Conservation (phyloP, 495 filamentous ascomycete genomes). For the Penicillium paradoxum region DNA sequence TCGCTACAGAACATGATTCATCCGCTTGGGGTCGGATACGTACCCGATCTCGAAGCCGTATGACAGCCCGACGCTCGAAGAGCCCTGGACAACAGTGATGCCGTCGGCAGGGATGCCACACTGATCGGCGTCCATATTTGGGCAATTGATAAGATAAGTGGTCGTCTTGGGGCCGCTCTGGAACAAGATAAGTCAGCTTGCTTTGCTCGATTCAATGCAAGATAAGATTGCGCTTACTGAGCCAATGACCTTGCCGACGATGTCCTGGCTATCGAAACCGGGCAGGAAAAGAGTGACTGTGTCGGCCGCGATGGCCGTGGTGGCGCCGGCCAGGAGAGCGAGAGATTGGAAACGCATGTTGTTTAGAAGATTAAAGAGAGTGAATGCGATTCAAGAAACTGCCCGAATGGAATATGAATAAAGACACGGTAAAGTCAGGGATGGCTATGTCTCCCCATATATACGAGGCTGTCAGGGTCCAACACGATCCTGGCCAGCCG, state of each 20-base stretch:
- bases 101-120: slow-evolving; percentile 5
- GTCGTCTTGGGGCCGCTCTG: slow-evolving; percentile 11
- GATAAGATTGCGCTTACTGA: slow-evolving; percentile 1
- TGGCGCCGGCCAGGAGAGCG: slow-evolving; percentile 11
- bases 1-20: background rate
- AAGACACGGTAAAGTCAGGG: background rate
- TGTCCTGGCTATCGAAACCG: slow-evolving; percentile 7
- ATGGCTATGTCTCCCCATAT: background rate
- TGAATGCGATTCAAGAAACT: background rate
- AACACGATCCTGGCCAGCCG: background rate
- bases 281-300: slow-evolving; percentile 16
- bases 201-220: background rate
- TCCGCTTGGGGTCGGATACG: background rate
- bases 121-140: background rate
- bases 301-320: slow-evolving; percentile 6
- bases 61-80: background rate
- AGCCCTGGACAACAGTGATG: background rate
- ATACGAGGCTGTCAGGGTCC: background rate
- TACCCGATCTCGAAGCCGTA: background rate
- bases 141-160: slow-evolving; percentile 12
- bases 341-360: slow-evolving; percentile 14
- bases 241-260: slow-evolving; percentile 10
- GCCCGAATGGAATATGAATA: background rate
- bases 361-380: background rate
- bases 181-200: background rate